These are phyloP conservation scores for Venturia oleaginea DNA, from an alignment of 2,329 filamentous ascomycete genomes.

Conservation along the genomic window DNA sequence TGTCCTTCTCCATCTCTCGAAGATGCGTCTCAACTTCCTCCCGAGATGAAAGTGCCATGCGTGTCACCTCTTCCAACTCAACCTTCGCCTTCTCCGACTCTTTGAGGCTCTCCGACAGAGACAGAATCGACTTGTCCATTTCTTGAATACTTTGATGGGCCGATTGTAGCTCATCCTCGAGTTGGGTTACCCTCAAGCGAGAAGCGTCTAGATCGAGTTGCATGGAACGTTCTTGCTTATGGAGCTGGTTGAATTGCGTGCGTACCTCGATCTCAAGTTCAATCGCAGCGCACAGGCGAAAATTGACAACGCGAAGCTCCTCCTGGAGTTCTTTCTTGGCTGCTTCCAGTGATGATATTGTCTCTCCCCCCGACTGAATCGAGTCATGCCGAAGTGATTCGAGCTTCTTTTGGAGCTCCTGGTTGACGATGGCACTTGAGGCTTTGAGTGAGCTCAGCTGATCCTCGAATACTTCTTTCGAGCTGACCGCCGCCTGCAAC, in stretches of 20 bases:
- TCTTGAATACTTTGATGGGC: neutral
- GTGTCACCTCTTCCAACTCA: conserved; percentile 1
- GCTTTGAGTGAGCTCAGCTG: conserved; percentile 7
- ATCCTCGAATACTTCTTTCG: neutral
- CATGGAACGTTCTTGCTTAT: neutral
- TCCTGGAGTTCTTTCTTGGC: neutral
- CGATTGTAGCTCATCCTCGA: neutral
- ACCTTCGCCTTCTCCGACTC: neutral
- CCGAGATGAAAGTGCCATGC: neutral
- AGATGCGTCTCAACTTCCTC: conserved; percentile 4
- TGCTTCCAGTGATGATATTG: neutral
- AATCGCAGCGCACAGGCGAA: conserved; percentile 1
- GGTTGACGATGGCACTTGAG: neutral
- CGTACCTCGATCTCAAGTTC: conserved; percentile 5
- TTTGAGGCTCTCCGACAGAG: neutral
- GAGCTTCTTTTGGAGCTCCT: conserved; percentile 2
- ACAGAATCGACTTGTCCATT: neutral
- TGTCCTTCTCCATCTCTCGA: neutral
- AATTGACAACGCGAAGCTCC: neutral
- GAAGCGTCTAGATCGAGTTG: neutral
- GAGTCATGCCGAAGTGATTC: neutral
- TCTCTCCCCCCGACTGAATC: neutral
- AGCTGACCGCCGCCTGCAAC: neutral
- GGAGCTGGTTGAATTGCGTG: neutral
- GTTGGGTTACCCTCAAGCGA: neutral